Evolutionary conservation across 2,329 filamentous ascomycete genomes (phyloP).

Genomic region (Cladophialophora chaetospira): DNA sequence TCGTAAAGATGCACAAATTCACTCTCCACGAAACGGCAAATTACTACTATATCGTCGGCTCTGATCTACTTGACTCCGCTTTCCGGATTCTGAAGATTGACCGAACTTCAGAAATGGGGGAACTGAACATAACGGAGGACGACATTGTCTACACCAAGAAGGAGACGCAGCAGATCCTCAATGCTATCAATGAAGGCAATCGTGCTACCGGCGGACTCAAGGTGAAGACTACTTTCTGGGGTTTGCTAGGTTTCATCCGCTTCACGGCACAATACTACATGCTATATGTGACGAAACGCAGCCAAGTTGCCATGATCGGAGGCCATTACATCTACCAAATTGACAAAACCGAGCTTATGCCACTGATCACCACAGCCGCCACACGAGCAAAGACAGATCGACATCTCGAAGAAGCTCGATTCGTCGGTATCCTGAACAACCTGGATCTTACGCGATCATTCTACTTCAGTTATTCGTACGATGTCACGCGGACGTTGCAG

Average conservation of each 20-base stretch:
- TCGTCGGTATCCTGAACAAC: conserved; percentile 84
- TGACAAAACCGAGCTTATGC: conserved; percentile 88
- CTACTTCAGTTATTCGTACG: conserved; percentile 98
- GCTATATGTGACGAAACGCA: conserved; percentile 93
- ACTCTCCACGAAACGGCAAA: conserved; percentile 95
- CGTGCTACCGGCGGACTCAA: conserved; percentile 86
- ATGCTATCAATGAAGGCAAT: conserved; percentile 94
- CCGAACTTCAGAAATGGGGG: conserved; percentile 75
- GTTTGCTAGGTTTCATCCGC: conserved; percentile 88
- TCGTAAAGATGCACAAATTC: conserved; percentile 84
- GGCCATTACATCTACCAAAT: conserved; percentile 96
- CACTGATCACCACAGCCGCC: conserved; percentile 71
- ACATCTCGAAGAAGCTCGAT: conserved; percentile 86
- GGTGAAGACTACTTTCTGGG: conserved; percentile 82
- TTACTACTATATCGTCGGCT: conserved; percentile 90
- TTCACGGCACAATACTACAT: conserved; percentile 98
- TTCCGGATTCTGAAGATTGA: conserved; percentile 96
- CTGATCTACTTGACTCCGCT: conserved; percentile 82
- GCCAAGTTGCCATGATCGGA: conserved; percentile 92
- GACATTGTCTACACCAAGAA: conserved; percentile 90
- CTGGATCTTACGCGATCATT: conserved; percentile 88
- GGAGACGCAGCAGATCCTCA: conserved; percentile 90
- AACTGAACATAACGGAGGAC: conserved; percentile 86
- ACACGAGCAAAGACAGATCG: conserved; percentile 74
- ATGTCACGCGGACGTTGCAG: conserved; percentile 88